Conservation (phyloP, 441 rosid species). For the Pelargonium australe region DNA sequence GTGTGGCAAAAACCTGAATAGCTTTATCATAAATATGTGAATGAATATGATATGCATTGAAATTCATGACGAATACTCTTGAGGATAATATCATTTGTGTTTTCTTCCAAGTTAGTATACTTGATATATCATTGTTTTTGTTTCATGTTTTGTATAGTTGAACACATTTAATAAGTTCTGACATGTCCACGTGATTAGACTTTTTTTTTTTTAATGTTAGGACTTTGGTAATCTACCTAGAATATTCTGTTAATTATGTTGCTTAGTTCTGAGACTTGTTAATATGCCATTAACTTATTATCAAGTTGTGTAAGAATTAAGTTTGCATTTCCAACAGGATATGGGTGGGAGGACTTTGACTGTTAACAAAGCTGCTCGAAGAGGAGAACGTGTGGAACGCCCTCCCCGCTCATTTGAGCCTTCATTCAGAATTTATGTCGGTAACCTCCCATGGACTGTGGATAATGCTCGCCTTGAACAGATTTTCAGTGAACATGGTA, state of each 20-base stretch:
- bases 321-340: constrained; percentile 32
- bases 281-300: neutral
- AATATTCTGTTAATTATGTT: neutral
- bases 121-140: neutral
- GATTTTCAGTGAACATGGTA: constrained; percentile 62
- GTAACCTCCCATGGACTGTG: constrained; percentile 61
- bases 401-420: constrained; percentile 35
- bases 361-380: constrained; percentile 63
- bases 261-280: neutral
- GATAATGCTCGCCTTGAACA: constrained; percentile 53
- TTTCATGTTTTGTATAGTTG: too few species aligned
- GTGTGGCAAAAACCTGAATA: neutral
- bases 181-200: too few species aligned
- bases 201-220: neutral
- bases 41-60: neutral
- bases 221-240: neutral
- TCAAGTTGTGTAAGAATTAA: constrained; percentile 4
- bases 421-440: constrained; percentile 43
- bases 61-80: neutral
- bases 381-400: constrained; percentile 49
- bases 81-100: neutral
- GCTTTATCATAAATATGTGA: neutral
- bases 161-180: too few species aligned
- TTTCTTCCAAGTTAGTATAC: too few species aligned
- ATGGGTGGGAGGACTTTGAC: constrained; percentile 51